Base-by-base conservation (phyloP, 2,329 filamentous ascomycete species). In the Fusarium irregulare region DNA sequence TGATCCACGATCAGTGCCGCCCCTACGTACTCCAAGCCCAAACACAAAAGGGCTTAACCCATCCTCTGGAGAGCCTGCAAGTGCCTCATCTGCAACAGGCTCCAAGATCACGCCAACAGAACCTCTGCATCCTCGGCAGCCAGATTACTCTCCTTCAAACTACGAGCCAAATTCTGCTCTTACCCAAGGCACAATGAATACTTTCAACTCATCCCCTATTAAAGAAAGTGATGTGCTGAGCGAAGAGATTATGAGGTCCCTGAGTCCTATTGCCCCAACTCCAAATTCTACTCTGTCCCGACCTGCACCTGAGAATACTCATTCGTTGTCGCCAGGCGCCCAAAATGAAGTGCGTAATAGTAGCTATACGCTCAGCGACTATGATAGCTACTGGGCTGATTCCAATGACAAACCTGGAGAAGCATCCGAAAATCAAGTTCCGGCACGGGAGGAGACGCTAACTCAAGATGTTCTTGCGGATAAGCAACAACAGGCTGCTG, bases 161-260 rank as follows among this genome's bases (percentile, higher is more conserved):
- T 79, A 82, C 51, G 75, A 76, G 28, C 76, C 78, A 16, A 75
- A 76, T 21, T 74, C 77, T 9, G 72, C 86, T 25, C 78, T 82
- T 56, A 80, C 84, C 5, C 79, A 81, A 27, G 76, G 80, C 9
- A 85, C 83, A 1, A 77, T 84, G 49, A 87, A 85, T 73, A 86
- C 85, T 1, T 75, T 80, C 12, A 83, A 84, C 12, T 83, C 84
- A 10, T 85, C 85, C 1, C 85, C 88, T 30, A 83, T 90, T 62
- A 88, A 90, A 70, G 91, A 93, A 73, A 93, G 87, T 73, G 92
- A 94, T 70, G 84, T 87, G 59, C 78, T 94, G 48, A 86, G 89
- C 28, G 90, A 93, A 63, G 92, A 94, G 73, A 94, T 94, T 57
- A 88, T 93, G 56, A 88, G 87, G 61, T 92, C 89, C 44, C 82